Evolutionary conservation across 1,139 yeast species (phyloP), one percentile per base, ranked within the genome.

Genomic region (Taphrina confusa): DNA sequence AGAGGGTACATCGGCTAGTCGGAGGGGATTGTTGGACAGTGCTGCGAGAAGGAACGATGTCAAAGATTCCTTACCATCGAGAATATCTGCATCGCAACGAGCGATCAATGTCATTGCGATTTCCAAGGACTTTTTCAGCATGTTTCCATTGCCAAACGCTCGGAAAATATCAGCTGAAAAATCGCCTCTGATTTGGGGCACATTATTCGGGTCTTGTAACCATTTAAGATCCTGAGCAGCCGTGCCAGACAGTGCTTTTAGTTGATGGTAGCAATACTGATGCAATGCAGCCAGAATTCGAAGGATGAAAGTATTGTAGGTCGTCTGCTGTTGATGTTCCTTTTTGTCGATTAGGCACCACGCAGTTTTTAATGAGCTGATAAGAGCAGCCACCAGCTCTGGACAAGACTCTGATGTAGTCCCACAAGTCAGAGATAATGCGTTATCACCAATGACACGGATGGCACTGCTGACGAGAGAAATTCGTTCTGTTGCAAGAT

Each of bases 51-150:
- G 37, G 16, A 45, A 45, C 2, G 2, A 9, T 5, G 34, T 22
- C 37, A 45, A 20, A 30, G 27, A 5, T n/a, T 28, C 16, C 8
- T 25, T 45, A 9, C 23, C 37, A 18, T 45, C 37, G 20, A 45
- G 25, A 14, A 30, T 9, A 45, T 30, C 37, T 22, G 37, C 50
- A 2, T 30, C 37, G 20, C 50, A 45, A 5, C 50, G 50, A 28
- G 50, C 50, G 14, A 45, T 27, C 2, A 45, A 14, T 22, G 37
- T 30, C 37, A 45, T 22, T 4, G 50, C 37, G 25, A 45, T 30
- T 30, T 45, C 50, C 37, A 45, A 4, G 23, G 27, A 36, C 16
- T 45, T 45, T 18, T 16, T 45, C 25, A 6, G 1, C 11, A 27
- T 11, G 12, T 45, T 37, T 11, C 30, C 50, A 9, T 11, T 25